phyloP scores from a whole-genome alignment of 306 rosid species.

The Amphicarpaea edgeworthii region DNA sequence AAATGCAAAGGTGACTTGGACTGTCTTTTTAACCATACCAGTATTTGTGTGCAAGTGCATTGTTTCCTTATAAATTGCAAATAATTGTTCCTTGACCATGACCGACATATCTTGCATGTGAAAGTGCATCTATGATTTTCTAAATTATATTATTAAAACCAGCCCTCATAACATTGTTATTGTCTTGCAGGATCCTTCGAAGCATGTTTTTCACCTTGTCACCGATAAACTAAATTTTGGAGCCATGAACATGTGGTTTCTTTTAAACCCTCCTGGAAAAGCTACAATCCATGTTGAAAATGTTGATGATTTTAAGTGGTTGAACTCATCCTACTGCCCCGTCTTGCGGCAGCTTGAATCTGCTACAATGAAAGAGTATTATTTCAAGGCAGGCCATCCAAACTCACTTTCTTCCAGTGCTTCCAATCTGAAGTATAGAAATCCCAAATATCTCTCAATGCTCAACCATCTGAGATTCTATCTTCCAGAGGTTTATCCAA shows the following conservation, averaged over 20 bases:
- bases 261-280: constrained; percentile 92
- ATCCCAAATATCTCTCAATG: constrained; percentile 97
- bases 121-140: constrained; percentile 6
- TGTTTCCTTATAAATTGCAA: constrained; percentile 2
- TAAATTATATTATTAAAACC: constrained; percentile 26
- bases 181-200: constrained; percentile 85
- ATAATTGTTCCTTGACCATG: constrained; percentile 25
- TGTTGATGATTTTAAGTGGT: constrained; percentile 94
- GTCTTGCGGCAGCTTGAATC: constrained; percentile 95
- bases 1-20: constrained; percentile 78
- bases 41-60: neutral
- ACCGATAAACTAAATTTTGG: constrained; percentile 95
- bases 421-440: constrained; percentile 95
- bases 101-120: neutral
- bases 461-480: constrained; percentile 96
- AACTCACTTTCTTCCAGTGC: constrained; percentile 72
- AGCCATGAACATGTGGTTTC: constrained; percentile 99
- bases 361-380: constrained; percentile 90
- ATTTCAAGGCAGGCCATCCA: constrained; percentile 92
- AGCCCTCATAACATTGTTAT: constrained; percentile 39
- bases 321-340: constrained; percentile 95
- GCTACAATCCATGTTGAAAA: constrained; percentile 92
- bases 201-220: constrained; percentile 94
- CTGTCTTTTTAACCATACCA: constrained; percentile 27
- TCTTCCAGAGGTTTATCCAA: constrained; percentile 95